These are phyloP conservation scores for Hypoxylon sp. DNA, from an alignment of 2,329 filamentous ascomycete species.

Conservation along the genomic window DNA sequence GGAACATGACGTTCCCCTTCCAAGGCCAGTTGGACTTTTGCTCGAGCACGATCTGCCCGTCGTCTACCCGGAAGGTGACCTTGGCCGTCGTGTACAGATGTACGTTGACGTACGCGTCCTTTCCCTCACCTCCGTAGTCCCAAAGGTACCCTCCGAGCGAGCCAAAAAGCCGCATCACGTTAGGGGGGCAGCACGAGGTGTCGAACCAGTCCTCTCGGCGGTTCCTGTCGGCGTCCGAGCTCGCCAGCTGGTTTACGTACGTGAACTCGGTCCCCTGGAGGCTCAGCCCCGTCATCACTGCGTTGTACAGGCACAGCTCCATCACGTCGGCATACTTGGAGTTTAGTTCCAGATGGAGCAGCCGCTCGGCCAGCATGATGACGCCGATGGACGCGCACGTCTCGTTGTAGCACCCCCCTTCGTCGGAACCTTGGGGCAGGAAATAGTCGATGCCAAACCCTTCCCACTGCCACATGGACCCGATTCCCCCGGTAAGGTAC, in stretches of 20 bases:
- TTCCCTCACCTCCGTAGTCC: constrained; percentile 48
- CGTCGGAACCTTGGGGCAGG: constrained; percentile 64
- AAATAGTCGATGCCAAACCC: constrained; percentile 68
- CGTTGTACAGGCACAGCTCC: constrained; percentile 68
- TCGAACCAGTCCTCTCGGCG: constrained; percentile 65
- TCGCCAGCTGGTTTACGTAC: constrained; percentile 68
- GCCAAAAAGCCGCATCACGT: constrained; percentile 63
- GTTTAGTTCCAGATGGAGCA: constrained; percentile 62
- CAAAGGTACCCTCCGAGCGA: constrained; percentile 65
- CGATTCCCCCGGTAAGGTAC: constrained; percentile 69
- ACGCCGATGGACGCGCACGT: constrained; percentile 68
- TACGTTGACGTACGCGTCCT: constrained; percentile 55
- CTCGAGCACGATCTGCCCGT: constrained; percentile 50
- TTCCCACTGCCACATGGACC: constrained; percentile 65
- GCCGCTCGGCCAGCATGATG: constrained; percentile 66
- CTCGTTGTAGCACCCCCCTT: constrained; percentile 69
- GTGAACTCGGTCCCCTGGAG: constrained; percentile 65
- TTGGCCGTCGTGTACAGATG: constrained; percentile 64
- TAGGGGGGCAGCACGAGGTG: constrained; percentile 67
- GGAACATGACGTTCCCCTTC: constrained; percentile 60
- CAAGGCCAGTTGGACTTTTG: constrained; percentile 66
- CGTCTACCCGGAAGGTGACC: constrained; percentile 50
- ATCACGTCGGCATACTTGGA: constrained; percentile 64
- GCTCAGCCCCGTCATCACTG: constrained; percentile 65
- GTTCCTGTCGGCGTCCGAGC: constrained; percentile 58